Conservation (phyloP, 306 rosid species). For the Malus sieversii region DNA sequence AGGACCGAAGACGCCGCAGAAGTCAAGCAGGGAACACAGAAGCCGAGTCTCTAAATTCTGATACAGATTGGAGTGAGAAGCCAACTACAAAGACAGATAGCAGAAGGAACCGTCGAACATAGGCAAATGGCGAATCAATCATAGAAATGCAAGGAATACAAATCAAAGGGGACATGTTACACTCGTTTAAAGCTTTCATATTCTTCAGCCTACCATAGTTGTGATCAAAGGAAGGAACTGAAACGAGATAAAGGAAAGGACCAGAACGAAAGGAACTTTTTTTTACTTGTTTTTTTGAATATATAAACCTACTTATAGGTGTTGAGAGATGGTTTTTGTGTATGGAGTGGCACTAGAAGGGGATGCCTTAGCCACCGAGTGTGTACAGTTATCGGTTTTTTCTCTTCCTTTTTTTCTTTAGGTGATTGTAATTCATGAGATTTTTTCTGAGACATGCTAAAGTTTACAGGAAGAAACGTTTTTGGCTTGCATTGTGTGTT, state of each 20-base stretch:
- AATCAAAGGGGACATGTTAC: constrained; percentile 27
- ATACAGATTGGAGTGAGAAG: constrained; percentile 45
- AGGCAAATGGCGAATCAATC: constrained; percentile 18
- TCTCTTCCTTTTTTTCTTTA: constrained; percentile 10
- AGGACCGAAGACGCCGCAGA: constrained; percentile 66
- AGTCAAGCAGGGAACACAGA: constrained; percentile 39
- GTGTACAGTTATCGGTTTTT: constrained; percentile 37
- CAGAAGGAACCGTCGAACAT: constrained; percentile 38
- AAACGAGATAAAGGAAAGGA: background rate
- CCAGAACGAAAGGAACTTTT: constrained; percentile 22
- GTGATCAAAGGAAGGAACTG: constrained; percentile 24
- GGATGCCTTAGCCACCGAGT: constrained; percentile 25
- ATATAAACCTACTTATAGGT: constrained; percentile 34
- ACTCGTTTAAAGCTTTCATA: constrained; percentile 29
- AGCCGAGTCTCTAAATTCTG: constrained; percentile 32
- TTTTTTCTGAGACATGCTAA: background rate
- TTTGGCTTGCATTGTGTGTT: background rate
- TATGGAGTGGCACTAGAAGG: constrained; percentile 28
- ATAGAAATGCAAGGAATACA: constrained; percentile 11
- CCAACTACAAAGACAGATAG: constrained; percentile 34
- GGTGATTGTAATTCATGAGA: constrained; percentile 12
- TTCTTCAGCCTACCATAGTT: constrained; percentile 29
- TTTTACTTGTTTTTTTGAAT: constrained; percentile 24
- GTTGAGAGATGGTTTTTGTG: constrained; percentile 37
- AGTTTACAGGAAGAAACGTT: background rate